phyloP scores from a whole-genome alignment of 2,329 filamentous ascomycete species.

The Arthrobotrys megalospora region DNA sequence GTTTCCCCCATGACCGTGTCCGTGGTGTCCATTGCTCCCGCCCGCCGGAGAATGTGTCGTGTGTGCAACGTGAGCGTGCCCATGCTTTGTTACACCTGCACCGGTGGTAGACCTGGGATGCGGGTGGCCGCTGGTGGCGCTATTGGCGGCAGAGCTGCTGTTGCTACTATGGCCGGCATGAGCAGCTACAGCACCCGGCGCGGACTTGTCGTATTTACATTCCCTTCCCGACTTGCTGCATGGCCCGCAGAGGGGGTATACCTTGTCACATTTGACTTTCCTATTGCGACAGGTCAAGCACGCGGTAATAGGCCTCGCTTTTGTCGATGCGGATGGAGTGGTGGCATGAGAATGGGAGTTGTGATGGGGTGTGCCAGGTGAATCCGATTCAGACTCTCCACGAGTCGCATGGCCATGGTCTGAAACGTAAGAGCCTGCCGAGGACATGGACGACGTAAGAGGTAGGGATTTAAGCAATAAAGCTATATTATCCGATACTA shows the following conservation, averaged over 20 bases:
- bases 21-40: conserved; percentile 46
- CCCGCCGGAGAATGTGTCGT: conserved; percentile 26
- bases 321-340: conserved; percentile 37
- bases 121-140: conserved; percentile 50
- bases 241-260: conserved; percentile 59
- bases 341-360: conserved; percentile 38
- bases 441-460: conserved; percentile 57
- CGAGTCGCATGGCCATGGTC: conserved; percentile 60
- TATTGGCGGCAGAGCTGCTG: conserved; percentile 50
- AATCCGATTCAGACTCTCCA: conserved; percentile 56
- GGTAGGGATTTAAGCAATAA: conserved; percentile 33
- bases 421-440: conserved; percentile 56
- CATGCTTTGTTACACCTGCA: conserved; percentile 60
- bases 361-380: conserved; percentile 53
- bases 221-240: conserved; percentile 59
- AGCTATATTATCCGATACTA: conserved; percentile 59
- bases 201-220: conserved; percentile 61
- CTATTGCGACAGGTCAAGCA: conserved; percentile 61
- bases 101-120: conserved; percentile 43
- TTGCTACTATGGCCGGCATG: conserved; percentile 22
- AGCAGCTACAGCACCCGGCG: conserved; percentile 52
- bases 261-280: conserved; percentile 61
- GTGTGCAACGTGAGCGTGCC: conserved; percentile 54
- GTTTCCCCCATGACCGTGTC: conserved; percentile 43
- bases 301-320: conserved; percentile 57